Base-by-base conservation (phyloP, 2,329 filamentous ascomycete species). In the Xylariaceae sp. region DNA sequence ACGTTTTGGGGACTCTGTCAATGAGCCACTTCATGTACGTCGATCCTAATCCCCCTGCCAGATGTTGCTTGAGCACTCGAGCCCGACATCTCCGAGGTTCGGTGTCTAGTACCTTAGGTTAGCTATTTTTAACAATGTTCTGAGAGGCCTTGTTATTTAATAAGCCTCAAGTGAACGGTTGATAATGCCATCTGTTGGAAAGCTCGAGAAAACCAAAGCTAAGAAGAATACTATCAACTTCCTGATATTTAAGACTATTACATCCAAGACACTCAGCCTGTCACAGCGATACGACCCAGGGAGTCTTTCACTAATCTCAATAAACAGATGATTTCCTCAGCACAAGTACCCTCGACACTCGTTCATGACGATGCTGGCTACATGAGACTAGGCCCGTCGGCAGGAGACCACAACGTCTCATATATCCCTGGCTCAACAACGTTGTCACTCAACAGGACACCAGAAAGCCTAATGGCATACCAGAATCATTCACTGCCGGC, bases 1-100 rank as follows among this genome's bases (percentile, higher is more conserved):
- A 62, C 51, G 61, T 55, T 65, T 63, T 62, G 63, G 61, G 52
- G 55, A 61, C 52, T 55, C 62, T 43, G 57, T 61, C 43, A 47
- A 63, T 44, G 58, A 61, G 43, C 62, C 58, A 56, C 50, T 64
- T 59, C 61, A 66, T 57, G 65, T 69, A 65, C 60, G 53, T 48
- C 48, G 20, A 55, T 54, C 51, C 50, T 52, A 50, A 60, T 59
- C 23, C 48, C 47, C 56, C 51, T 56, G 48, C 40, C 44, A 41
- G 49, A 40, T 44, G 51, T 55, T 44, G 40, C 40, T 48, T 44
- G 46, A 20, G 44, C 16, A 37, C 54, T 48, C 48, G 46, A 20
- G 44, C 16, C 41, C 54, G 51, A 50, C 20, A 46, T 46, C 18
- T 41, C 60, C 45, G 49, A 54, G 53, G 49, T 54, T 54, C 56